These are phyloP conservation scores for Coniochaeta sp. DNA, from an alignment of 2,329 filamentous ascomycete species.

Conservation along the genomic window DNA sequence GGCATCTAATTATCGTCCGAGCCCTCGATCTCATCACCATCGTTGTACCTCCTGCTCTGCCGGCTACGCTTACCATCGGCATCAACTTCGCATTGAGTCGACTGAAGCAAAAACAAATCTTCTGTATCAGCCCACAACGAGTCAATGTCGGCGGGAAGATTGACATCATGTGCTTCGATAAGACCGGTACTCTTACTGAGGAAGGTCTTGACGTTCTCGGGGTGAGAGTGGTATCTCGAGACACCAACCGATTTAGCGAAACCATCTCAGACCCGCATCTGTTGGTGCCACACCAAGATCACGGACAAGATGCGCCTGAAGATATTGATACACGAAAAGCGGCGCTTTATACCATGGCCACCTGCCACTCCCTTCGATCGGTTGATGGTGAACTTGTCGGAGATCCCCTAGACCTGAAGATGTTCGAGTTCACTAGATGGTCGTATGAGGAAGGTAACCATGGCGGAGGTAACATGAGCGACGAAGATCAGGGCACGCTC, in stretches of 20 bases:
- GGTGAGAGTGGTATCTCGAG: constrained; percentile 66
- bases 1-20: constrained; percentile 86
- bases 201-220: constrained; percentile 93
- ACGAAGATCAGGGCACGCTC: constrained; percentile 68
- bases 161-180: constrained; percentile 96
- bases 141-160: constrained; percentile 96
- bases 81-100: constrained; percentile 89
- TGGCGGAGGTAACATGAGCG: constrained; percentile 52
- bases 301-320: constrained; percentile 16
- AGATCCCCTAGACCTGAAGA: constrained; percentile 91
- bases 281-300: constrained; percentile 39
- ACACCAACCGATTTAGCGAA: constrained; percentile 61
- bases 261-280: constrained; percentile 58
- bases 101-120: constrained; percentile 83
- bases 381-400: constrained; percentile 87
- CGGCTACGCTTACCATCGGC: constrained; percentile 90
- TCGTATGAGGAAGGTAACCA: constrained; percentile 82
- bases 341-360: constrained; percentile 90
- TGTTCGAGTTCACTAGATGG: constrained; percentile 97
- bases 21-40: constrained; percentile 96
- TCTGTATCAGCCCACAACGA: constrained; percentile 94
- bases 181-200: constrained; percentile 96
- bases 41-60: constrained; percentile 88
- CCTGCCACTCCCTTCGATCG: constrained; percentile 82
- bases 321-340: constrained; percentile 37